Percentiles rank a stretch among this genome's conserved stretches.
phyloP scores from a whole-genome alignment of 1,139 yeast genomes.

The Kodamaea fungicola region DNA sequence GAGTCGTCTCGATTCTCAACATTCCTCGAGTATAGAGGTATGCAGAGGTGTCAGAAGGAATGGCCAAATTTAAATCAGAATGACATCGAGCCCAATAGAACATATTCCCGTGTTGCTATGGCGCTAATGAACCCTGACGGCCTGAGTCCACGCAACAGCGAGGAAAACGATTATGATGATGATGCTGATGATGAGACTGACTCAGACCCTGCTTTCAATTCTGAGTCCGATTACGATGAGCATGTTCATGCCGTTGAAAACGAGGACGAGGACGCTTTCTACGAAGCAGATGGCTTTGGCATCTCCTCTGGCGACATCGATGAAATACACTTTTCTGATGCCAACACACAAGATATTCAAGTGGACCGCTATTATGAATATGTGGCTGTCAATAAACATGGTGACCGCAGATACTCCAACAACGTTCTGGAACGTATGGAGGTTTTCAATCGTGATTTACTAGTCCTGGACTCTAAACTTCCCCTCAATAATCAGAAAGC shows the following conservation, averaged over 20 bases:
- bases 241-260: constrained; percentile 4
- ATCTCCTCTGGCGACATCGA: constrained; percentile 5
- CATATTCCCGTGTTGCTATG: constrained; percentile 3
- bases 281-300: constrained; percentile 17
- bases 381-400: constrained; percentile 8
- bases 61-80: background rate
- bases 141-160: constrained; percentile 1
- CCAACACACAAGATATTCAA: background rate
- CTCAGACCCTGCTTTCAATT: background rate
- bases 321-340: constrained; percentile 1
- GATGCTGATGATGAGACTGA: background rate
- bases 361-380: constrained; percentile 10
- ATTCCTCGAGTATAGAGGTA: constrained; percentile 14
- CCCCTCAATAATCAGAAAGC: constrained; percentile 26
- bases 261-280: constrained; percentile 18
- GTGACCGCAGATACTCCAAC: constrained; percentile 12
- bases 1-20: constrained; percentile 7
- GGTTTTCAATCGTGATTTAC: constrained; percentile 1
- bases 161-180: constrained; percentile 2
- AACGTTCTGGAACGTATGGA: constrained; percentile 4
- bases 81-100: background rate
- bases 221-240: background rate
- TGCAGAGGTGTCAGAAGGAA: constrained; percentile 7
- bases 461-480: constrained; percentile 6
- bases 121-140: constrained; percentile 2